A percentile compares a stretch with the other conserved stretches of the same genome.
phyloP scores from a whole-genome alignment of 2,329 filamentous ascomycete genomes.

The Furcasterigmium sp. region DNA sequence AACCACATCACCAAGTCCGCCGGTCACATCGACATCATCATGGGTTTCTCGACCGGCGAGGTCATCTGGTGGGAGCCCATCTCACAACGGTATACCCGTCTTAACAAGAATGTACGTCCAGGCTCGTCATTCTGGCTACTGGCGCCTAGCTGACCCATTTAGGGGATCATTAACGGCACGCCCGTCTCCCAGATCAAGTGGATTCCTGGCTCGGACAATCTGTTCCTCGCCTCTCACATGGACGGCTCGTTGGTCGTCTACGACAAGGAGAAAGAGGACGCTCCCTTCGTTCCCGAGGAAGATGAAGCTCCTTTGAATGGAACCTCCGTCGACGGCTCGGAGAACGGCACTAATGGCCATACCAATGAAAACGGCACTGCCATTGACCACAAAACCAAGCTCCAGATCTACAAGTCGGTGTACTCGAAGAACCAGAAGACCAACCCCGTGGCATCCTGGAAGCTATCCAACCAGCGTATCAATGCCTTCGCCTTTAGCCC shows the following conservation, averaged over 20 bases:
- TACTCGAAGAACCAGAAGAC: conserved; percentile 89
- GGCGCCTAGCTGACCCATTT: neutral
- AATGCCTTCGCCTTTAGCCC: conserved; percentile 92
- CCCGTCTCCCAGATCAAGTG: conserved; percentile 85
- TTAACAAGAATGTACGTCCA: conserved; percentile 82
- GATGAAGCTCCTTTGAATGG: conserved; percentile 24
- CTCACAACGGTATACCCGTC: conserved; percentile 86
- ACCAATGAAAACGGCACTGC: conserved; percentile 13
- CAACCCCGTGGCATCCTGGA: conserved; percentile 91
- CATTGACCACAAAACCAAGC: conserved; percentile 35
- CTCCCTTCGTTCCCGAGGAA: conserved; percentile 69
- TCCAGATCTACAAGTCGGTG: conserved; percentile 84
- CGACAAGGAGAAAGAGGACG: conserved; percentile 95
- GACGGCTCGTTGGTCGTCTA: conserved; percentile 90
- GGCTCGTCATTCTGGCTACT: neutral
- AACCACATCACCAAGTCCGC: conserved; percentile 76
- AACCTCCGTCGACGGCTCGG: neutral
- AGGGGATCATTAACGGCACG: conserved; percentile 82
- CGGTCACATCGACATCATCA: conserved; percentile 81
- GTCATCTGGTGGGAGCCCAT: conserved; percentile 99
- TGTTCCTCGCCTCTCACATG: conserved; percentile 88
- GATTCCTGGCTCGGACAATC: conserved; percentile 89
- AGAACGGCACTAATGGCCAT: conserved; percentile 19
- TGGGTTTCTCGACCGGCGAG: conserved; percentile 95
- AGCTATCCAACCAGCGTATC: conserved; percentile 82